Evolutionary conservation across 2,329 filamentous ascomycete species (phyloP).

Genomic region (Albophoma yamanashiensis): DNA sequence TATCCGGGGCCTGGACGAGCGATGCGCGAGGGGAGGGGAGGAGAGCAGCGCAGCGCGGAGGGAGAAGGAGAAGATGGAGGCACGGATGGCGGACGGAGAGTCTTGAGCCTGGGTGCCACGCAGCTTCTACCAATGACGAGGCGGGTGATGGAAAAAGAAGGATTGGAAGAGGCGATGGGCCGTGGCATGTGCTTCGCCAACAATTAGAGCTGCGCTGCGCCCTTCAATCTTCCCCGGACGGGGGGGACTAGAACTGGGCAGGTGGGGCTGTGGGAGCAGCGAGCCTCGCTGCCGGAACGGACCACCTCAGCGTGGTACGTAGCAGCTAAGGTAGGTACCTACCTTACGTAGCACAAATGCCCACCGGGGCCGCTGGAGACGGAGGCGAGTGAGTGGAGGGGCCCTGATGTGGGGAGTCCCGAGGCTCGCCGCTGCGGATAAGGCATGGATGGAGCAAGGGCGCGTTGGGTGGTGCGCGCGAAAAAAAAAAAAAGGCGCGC

Average conservation of each 20-base stretch:
- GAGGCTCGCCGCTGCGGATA: background rate
- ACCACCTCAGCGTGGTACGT: too few relatives aligned
- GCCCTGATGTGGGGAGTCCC: too few relatives aligned
- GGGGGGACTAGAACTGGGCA: background rate
- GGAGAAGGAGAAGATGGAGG: conserved; percentile 1
- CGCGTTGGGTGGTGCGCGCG: background rate
- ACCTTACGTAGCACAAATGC: too few relatives aligned
- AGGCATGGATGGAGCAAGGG: background rate
- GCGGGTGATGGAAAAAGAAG: conserved; percentile 1
- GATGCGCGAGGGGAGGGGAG: conserved; percentile 5
- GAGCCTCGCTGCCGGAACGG: conserved; percentile 1
- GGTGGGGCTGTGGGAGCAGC: background rate
- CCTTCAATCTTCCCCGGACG: conserved; percentile 2
- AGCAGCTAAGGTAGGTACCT: too few relatives aligned
- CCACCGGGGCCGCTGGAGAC: background rate
- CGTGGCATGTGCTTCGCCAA: conserved; percentile 6
- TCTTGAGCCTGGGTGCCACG: background rate
- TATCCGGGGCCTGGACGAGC: conserved; percentile 3
- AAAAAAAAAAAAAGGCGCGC: background rate
- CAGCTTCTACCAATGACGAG: conserved; percentile 4
- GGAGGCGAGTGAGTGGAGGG: too few relatives aligned
- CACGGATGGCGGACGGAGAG: background rate
- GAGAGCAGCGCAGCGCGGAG: background rate
- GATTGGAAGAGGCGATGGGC: background rate
- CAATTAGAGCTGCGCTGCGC: background rate